phyloP scores from a whole-genome alignment of 192 early-diverging fungal genomes.

The Irineochytrium annulatum region DNA sequence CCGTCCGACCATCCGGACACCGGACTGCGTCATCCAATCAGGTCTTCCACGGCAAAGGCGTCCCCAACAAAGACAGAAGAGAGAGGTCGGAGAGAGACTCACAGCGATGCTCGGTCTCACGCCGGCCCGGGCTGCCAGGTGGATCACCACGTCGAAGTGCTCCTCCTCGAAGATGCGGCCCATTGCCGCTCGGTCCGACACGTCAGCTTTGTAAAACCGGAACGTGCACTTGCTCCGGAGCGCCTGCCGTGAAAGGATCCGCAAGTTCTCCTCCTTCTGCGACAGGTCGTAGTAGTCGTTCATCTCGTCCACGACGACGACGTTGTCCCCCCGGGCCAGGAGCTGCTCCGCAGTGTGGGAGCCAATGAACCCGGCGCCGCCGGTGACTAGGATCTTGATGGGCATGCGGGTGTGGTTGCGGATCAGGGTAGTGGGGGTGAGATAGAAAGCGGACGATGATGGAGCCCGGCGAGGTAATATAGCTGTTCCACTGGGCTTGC shows the following conservation, averaged over 20 bases:
- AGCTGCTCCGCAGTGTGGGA: constrained; percentile 26
- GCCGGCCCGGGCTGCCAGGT: constrained; percentile 11
- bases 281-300: constrained; percentile 20
- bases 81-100: not conserved
- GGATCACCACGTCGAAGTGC: constrained; percentile 4
- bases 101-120: constrained; percentile 11
- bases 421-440: too few species aligned
- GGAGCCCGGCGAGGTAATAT: too few species aligned
- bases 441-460: too few species aligned
- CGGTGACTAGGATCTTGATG: constrained; percentile 21
- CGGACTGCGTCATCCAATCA: not conserved
- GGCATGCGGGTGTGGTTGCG: too few species aligned
- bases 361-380: constrained; percentile 28
- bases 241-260: not conserved
- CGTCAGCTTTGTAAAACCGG: constrained; percentile 9
- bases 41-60: not conserved
- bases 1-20: too few species aligned
- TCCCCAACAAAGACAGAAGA: not conserved
- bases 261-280: constrained; percentile 9
- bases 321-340: constrained; percentile 11
- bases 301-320: constrained; percentile 27
- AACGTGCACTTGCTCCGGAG: not conserved
- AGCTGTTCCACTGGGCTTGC: too few species aligned
- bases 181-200: constrained; percentile 7
- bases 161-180: constrained; percentile 6